phyloP scores from a whole-genome alignment of 345 rosid species.

The Eucalyptus cloeziana region DNA sequence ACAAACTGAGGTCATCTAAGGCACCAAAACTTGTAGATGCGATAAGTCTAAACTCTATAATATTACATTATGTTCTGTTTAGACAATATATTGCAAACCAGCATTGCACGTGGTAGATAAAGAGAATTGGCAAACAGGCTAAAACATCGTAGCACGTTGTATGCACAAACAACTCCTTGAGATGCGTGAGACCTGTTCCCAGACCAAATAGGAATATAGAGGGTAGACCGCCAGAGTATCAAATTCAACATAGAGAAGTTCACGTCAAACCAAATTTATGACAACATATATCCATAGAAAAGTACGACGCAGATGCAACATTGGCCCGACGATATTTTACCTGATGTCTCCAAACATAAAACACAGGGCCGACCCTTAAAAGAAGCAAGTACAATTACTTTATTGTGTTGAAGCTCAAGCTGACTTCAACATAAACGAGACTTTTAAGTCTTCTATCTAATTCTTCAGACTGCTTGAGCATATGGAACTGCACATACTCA shows the following conservation, averaged over 20 bases:
- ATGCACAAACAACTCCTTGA: not conserved
- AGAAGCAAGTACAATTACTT: not conserved
- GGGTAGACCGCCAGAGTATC: not conserved
- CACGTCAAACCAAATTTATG: not conserved
- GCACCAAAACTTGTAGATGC: not conserved
- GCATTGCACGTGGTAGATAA: not conserved
- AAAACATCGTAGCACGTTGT: not conserved
- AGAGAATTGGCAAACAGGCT: not conserved
- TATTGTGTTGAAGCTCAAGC: not conserved
- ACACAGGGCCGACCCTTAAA: not conserved
- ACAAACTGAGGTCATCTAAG: not conserved
- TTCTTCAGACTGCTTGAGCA: not conserved
- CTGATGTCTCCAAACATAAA: not conserved
- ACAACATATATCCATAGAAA: not conserved
- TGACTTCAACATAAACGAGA: not conserved
- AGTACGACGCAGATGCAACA: not conserved
- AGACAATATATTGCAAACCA: not conserved
- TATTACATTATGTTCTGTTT: not conserved
- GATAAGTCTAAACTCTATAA: not conserved
- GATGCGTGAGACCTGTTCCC: not conserved
- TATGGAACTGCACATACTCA: not conserved
- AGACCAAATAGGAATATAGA: not conserved
- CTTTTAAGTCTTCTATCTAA: not conserved
- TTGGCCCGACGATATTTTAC: not conserved
- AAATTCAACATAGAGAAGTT: not conserved